phyloP scores from a whole-genome alignment of 345 rosid genomes.

The Carallia brachiata region DNA sequence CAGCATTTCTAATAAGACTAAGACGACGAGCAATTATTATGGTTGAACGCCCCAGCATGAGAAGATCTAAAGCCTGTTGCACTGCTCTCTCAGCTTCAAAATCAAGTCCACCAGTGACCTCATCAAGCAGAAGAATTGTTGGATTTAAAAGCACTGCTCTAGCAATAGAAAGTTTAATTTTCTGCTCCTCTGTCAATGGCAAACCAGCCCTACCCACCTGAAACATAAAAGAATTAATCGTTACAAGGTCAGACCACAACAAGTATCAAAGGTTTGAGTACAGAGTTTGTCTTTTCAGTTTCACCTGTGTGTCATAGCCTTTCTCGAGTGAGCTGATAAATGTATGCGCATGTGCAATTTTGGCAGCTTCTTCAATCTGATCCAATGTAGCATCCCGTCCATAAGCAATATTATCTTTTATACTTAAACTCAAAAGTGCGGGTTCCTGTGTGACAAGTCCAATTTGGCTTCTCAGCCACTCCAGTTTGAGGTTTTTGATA shows the following conservation, averaged over 20 bases:
- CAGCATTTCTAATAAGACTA: constrained; percentile 89
- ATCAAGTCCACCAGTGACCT: constrained; percentile 98
- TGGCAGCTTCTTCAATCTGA: constrained; percentile 96
- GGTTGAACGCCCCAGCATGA: constrained; percentile 96
- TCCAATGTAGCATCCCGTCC: constrained; percentile 81
- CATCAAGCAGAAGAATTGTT: constrained; percentile 87
- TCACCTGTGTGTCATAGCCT: constrained; percentile 93
- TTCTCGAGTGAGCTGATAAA: constrained; percentile 82
- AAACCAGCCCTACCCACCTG: constrained; percentile 96
- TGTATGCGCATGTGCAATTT: constrained; percentile 91
- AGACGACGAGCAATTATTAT: constrained; percentile 92
- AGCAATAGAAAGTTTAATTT: constrained; percentile 90
- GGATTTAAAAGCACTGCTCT: constrained; percentile 96
- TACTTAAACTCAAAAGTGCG: constrained; percentile 83
- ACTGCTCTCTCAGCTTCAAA: constrained; percentile 96
- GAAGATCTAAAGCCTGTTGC: constrained; percentile 90
- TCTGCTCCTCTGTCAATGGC: constrained; percentile 86
- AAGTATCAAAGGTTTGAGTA: constrained; percentile 11
- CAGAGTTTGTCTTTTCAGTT: not conserved
- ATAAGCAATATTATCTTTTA: constrained; percentile 84
- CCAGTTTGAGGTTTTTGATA: constrained; percentile 80
- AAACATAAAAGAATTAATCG: constrained; percentile 19
- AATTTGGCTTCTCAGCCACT: constrained; percentile 93
- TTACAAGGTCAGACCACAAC: not conserved
- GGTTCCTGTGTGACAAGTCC: constrained; percentile 99